These are phyloP conservation scores for Chaetomiaceae sp. DNA, from an alignment of 2,329 filamentous ascomycete species.

Conservation along the genomic window DNA sequence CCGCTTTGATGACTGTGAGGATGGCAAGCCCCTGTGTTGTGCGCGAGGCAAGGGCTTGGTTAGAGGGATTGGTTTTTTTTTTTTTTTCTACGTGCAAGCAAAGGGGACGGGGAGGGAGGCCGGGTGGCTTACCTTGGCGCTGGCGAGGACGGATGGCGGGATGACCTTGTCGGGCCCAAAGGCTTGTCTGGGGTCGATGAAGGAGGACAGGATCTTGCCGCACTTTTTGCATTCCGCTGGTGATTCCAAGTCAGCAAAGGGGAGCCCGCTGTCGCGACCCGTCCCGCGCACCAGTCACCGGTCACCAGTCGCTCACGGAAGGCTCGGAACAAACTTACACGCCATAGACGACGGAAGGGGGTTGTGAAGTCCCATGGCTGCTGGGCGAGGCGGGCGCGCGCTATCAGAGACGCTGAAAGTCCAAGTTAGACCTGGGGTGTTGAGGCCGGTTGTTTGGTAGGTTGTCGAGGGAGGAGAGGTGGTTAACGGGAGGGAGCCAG, in stretches of 20 bases:
- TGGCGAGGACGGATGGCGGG: constrained; percentile 80
- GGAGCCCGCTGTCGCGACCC: too few relatives aligned
- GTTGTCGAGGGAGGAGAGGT: too few relatives aligned
- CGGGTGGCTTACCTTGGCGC: constrained; percentile 69
- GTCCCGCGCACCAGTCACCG: background rate
- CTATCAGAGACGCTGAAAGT: background rate
- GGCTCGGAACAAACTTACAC: constrained; percentile 49
- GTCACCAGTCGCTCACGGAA: too few relatives aligned
- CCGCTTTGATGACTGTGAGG: constrained; percentile 81
- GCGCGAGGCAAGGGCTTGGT: background rate
- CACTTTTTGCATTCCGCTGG: constrained; percentile 98
- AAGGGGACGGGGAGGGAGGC: background rate
- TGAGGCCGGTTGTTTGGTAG: too few relatives aligned
- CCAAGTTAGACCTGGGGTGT: background rate
- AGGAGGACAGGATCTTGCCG: constrained; percentile 89
- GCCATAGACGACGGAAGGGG: constrained; percentile 63
- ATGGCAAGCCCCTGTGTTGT: constrained; percentile 64
- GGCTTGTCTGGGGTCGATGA: constrained; percentile 86
- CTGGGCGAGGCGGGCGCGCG: constrained; percentile 2
- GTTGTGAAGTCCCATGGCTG: constrained; percentile 59
- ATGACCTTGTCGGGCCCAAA: constrained; percentile 98
- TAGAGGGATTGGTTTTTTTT: background rate
- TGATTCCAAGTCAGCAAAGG: constrained; percentile 20
- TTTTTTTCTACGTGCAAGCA: background rate
- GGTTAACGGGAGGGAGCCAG: too few relatives aligned